Evolutionary conservation across 2,329 filamentous ascomycete genomes (phyloP), one percentile per base, ranked within the genome.

Genomic region (Diaporthe humulicola): DNA sequence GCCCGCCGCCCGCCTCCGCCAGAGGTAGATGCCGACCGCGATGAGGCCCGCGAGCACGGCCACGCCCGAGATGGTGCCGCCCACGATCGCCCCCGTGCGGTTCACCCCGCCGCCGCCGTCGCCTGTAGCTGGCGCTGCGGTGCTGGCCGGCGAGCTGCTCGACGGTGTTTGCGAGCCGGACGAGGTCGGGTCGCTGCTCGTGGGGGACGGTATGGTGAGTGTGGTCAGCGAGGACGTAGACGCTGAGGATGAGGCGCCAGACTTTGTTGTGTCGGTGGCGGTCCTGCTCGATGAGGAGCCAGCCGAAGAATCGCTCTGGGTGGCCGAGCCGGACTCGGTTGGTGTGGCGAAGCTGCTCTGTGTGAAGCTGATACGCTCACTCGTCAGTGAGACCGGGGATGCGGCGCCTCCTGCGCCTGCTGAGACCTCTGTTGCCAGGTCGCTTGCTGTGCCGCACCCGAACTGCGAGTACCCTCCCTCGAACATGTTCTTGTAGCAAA

Each of bases 401-500:
- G 83, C 81, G 48, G 84, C 78, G 19, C 88, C 89, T 6, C 84
- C 82, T 8, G 87, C 87, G 2, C 85, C 85, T 36, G 84, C 84
- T 33, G 83, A 81, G 14, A 91, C 89, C 1, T 84, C 87, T 2
- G 87, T 88, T 3, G 85, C 89, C 74, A 89, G 77, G 38, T 82
- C 81, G 38, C 88, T 87, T 1, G 85, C 86, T 10, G 86, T 84
- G 25, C 89, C 90, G 76, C 90, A 92, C 1, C 90, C 90, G 70
- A 85, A 91, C 80, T 91, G 90, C 69, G 83, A 89, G 78, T 84
- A 89, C 2, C 89, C 90, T 17, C 88, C 89, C 0, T 87, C 87
- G 75, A 88, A 92, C 12, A 83, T 78, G 78, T 92, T 91, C 77
- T 81, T 85, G 81, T 89, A 92, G 79, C 90, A 91, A 22, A 90